Evolutionary conservation across 805 yeast genomes (phyloP), one percentile per base, ranked within the genome.

Genomic region (Myxozyma sirexii): DNA sequence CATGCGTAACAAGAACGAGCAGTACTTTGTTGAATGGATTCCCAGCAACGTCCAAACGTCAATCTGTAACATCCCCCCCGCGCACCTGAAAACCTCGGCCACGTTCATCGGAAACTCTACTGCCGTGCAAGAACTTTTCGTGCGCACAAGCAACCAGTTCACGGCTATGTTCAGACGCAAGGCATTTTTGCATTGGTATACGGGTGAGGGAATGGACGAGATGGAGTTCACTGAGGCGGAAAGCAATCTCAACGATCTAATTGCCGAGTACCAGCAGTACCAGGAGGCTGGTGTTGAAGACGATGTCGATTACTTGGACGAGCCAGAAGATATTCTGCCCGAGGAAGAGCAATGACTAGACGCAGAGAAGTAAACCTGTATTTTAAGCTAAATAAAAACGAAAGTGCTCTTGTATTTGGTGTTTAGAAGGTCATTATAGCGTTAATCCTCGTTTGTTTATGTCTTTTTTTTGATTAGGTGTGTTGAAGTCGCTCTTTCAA

Each of bases 181-280:
- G 76, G 97, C 97, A 65, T 91, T 91, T 84, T 85, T 91, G 78
- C 97, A 91, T 77, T 91, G 97, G 97, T 91, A 90, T 78, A 88
- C 94, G 8, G 82, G 86, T 68, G 97, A 91, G 77, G 97, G 97
- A 79, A 91, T 91, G 97, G 97, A 91, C 72, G 96, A 87, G 78
- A 82, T 86, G 80, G 97, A 91, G 78, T 91, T 91, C 76, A 84
- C 90, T 59, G 97, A 91, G 79, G 97, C 97, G 55, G 96, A 90
- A 78, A 85, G 93, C 56, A 88, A 91, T 74, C 84, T 91, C 91
- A 83, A 82, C 68, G 97, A 91, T 76, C 80, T 91, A 72, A 91
- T 90, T 57, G 83, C 86, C 71, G 97, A 91, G 77, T 86, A 91
- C 74, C 94, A 89, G 78, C 97, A 91, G 78, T 89, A 90, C 79